Base-by-base conservation (phyloP, 176 grass and related monocot genomes). In the Saccharum officinarum region DNA sequence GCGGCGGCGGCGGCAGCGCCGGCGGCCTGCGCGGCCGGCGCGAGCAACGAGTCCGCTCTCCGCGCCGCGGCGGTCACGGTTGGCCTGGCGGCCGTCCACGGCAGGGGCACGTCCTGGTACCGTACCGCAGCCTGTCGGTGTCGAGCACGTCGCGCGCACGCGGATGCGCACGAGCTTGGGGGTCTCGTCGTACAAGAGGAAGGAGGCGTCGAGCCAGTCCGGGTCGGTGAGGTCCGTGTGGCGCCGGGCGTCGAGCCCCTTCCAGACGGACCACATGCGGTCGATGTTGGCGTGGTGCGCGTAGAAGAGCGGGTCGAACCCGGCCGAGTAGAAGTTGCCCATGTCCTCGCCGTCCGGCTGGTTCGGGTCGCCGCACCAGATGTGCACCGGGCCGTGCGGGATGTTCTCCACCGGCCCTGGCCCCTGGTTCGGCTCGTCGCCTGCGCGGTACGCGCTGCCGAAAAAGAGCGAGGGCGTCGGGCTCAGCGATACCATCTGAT, bases 181-280 rank as follows among this genome's bases (percentile, higher is more conserved):
- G 37, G 49, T 77, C 86, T 94, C 92, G 82, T 94, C 86, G 78
- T 89, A 94, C 83, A 94, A 89, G 67, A 91, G 80, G 80, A 94
- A 94, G 71, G 68, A 69, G 42, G 92, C 55, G 69, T 89, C 78
- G 15, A 94, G 83, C 92, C 92, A 94, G 86, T 94, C 89, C 4
- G 65, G 61, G 63, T 94, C 89, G 25, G 67, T 42, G 75, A 89
- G 86, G 74, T 91, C 86, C 26, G 3, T 57, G 81, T 85, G 88
- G 23, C 82, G 78, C 10, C 69, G 67, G 18, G 55, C 39, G 78
- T 83, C 81, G 6, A 80, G 86, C 13, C 23, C 65, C 73, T 77
- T 86, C 91, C 91, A 92, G 1, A 92, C 66, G 46, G 86, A 45
- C 91, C 91, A 92, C 83, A 89, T 46, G 39, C 91, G 83, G 71